Base-by-base conservation (phyloP, 805 yeast genomes). In the Wickerhamomyces sydowiorum region DNA sequence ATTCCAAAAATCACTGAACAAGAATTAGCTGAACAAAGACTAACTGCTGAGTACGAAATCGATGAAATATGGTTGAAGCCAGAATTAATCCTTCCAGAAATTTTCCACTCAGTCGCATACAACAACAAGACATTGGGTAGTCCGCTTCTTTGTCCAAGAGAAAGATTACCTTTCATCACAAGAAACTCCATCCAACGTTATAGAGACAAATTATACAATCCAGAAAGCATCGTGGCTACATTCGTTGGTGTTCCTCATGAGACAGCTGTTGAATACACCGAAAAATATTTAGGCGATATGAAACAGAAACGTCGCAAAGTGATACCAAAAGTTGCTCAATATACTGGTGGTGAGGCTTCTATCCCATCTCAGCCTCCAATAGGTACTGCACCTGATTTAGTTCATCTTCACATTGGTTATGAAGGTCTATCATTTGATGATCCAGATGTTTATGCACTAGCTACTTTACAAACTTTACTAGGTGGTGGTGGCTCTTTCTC, bases 401-500 rank as follows among this genome's bases (percentile, higher is more conserved):
- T 81, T 47, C 95, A 91, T 60, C 73, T 91, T 55, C 87, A 87
- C 60, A 73, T 93, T 29, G 96, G 85, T 1, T 93, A 86, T 59
- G 91, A 93, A 61, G 95, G 97, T 20, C 70, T 85, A 3, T 83
- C 96, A 1, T 82, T 89, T 25, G 75, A 78, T 39, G 82, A 85
- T 57, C 87, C 86, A 17, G 97, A 93, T 53, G 79, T 90, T 35
- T 93, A 93, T 56, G 95, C 96, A 1, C 68, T 89, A 31, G 96
- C 98, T 2, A 80, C 89, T 1, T 70, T 93, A 44, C 98, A 93
- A 60, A 87, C 90, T 45, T 69, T 91, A 19, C 67, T 93, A 13
- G 99, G 99, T 34, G 97, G 98, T 29, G 99, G 98, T 43, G 95
- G 96, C 5, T 89, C 98, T 1, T 93, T 93, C 59, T 82, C 95